Conservation (phyloP, 2,329 filamentous ascomycete species). For the Chaetomium globosum region DNA sequence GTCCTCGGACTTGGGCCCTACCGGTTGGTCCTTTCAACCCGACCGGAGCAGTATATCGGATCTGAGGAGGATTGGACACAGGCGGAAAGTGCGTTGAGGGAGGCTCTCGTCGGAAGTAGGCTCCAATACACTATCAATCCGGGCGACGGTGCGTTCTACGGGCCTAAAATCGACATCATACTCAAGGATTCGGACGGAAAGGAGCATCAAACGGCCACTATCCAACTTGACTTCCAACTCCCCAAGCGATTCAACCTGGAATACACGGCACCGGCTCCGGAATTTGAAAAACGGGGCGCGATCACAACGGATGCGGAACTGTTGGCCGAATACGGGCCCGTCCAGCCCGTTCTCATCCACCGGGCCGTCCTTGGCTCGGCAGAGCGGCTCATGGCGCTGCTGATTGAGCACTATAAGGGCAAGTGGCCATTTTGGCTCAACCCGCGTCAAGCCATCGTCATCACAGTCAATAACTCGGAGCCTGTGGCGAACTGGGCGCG, state of each 20-base stretch:
- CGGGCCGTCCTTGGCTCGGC: constrained; percentile 82
- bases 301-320: constrained; percentile 53
- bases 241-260: constrained; percentile 78
- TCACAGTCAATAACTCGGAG: constrained; percentile 68
- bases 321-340: constrained; percentile 58
- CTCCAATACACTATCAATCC: constrained; percentile 73
- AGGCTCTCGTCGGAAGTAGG: constrained; percentile 64
- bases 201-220: constrained; percentile 84
- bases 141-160: constrained; percentile 87
- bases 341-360: constrained; percentile 78
- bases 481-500: constrained; percentile 56
- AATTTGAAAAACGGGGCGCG: constrained; percentile 58
- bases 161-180: constrained; percentile 88
- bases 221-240: constrained; percentile 88
- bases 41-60: constrained; percentile 80
- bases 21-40: constrained; percentile 75
- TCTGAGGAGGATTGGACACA: constrained; percentile 66
- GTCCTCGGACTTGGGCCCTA: constrained; percentile 73
- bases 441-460: constrained; percentile 72
- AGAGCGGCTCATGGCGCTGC: constrained; percentile 79
- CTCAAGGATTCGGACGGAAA: constrained; percentile 78
- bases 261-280: constrained; percentile 71
- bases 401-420: constrained; percentile 81
- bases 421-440: constrained; percentile 89
- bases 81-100: constrained; percentile 67